Evolutionary conservation across 306 rosid species (phyloP).

Genomic region (Ormosia semicastrata): DNA sequence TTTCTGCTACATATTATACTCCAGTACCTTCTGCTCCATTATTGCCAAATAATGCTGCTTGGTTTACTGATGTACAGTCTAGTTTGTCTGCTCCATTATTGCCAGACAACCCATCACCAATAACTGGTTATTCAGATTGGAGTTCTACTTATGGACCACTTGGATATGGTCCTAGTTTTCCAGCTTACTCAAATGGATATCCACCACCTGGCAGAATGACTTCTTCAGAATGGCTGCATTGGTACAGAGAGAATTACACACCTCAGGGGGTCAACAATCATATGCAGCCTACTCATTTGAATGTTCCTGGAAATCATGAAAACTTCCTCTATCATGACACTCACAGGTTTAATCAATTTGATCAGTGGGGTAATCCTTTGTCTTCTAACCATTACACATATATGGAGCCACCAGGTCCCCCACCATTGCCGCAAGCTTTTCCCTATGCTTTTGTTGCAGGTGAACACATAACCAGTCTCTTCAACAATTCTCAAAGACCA

Average conservation of each 20-base stretch:
- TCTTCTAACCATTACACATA: constrained; percentile 43
- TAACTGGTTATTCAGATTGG: constrained; percentile 51
- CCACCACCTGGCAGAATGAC: constrained; percentile 67
- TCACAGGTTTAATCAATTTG: constrained; percentile 47
- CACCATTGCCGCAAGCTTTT: constrained; percentile 51
- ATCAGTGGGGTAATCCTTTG: constrained; percentile 46
- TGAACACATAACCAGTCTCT: constrained; percentile 44
- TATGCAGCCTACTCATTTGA: constrained; percentile 39
- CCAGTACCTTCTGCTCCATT: constrained; percentile 93
- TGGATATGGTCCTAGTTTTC: constrained; percentile 44
- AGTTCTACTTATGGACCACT: constrained; percentile 43
- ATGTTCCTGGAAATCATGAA: constrained; percentile 42
- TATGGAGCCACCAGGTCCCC: constrained; percentile 53
- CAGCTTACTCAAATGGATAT: constrained; percentile 35
- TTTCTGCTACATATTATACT: constrained; percentile 54
- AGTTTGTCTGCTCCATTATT: constrained; percentile 31
- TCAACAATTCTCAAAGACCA: constrained; percentile 59
- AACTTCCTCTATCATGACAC: constrained; percentile 36
- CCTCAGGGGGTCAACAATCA: constrained; percentile 39
- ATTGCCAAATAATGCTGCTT: constrained; percentile 69
- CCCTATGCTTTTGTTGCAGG: constrained; percentile 38
- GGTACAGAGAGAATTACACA: constrained; percentile 63
- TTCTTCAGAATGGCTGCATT: constrained; percentile 96
- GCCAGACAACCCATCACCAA: constrained; percentile 24
- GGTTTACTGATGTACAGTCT: constrained; percentile 52